Evolutionary conservation across 805 yeast genomes (phyloP).

Genomic region (Myxozyma melibiosi): DNA sequence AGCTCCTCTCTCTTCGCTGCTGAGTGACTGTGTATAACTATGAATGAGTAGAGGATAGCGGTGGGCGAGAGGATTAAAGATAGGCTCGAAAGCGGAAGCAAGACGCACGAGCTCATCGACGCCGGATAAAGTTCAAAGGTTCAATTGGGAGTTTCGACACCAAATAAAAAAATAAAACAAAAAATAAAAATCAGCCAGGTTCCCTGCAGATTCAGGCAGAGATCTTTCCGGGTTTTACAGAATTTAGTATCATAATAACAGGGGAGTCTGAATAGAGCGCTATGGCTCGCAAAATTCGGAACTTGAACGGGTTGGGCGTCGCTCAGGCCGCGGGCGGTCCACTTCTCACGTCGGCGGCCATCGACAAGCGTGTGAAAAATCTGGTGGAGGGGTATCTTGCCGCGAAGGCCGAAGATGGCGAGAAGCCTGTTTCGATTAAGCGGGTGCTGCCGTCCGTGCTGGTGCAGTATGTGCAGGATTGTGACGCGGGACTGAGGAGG

Average conservation of each 20-base stretch:
- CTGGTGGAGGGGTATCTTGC: conserved; percentile 37
- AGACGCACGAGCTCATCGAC: too few species aligned
- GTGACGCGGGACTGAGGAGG: conserved; percentile 68
- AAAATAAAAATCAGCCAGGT: background rate
- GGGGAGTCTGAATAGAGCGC: too few species aligned
- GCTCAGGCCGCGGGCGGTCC: conserved; percentile 8
- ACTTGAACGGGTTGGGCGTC: conserved; percentile 9
- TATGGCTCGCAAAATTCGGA: conserved; percentile 23
- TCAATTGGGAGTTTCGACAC: conserved; percentile 5
- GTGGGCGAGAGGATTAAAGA: too few species aligned
- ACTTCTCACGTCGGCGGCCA: conserved; percentile 16
- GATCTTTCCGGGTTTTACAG: too few species aligned
- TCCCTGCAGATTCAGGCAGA: too few species aligned
- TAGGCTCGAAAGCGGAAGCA: too few species aligned
- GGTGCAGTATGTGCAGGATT: conserved; percentile 47
- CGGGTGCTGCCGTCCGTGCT: conserved; percentile 26
- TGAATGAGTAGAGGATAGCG: background rate
- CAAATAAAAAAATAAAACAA: background rate
- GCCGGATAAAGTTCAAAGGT: too few species aligned
- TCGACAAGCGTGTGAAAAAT: conserved; percentile 35
- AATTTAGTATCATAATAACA: too few species aligned
- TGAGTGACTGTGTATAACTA: too few species aligned
- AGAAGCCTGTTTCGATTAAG: conserved; percentile 5
- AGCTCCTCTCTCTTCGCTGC: too few species aligned
- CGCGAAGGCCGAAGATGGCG: background rate